These are phyloP conservation scores for Malbranchea cinnamomea DNA, from an alignment of 2,329 filamentous ascomycete species.

Conservation along the genomic window DNA sequence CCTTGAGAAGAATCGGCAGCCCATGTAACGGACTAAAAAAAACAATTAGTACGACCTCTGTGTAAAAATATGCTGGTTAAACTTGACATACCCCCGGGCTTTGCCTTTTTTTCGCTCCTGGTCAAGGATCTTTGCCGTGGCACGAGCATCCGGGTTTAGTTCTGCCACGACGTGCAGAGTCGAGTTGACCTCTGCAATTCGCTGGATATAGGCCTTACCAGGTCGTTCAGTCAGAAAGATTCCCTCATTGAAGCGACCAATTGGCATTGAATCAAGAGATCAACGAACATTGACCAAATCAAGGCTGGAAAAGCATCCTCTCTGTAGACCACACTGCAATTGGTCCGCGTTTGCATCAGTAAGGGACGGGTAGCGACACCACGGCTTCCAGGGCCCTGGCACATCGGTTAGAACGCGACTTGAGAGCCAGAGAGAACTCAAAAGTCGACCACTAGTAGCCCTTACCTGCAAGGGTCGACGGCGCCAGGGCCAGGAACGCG, in stretches of 20 bases:
- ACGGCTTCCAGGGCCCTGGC: too few relatives aligned
- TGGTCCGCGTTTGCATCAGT: conserved; percentile 39
- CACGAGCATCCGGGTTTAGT: conserved; percentile 47
- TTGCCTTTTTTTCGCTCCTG: conserved; percentile 38
- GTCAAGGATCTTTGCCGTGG: conserved; percentile 44
- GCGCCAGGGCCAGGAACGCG: too few relatives aligned
- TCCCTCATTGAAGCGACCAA: conserved; percentile 1
- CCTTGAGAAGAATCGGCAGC: conserved; percentile 56
- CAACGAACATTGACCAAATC: conserved; percentile 34
- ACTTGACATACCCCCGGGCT: conserved; percentile 18
- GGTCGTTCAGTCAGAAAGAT: neutral
- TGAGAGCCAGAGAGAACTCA: too few relatives aligned
- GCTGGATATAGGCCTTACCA: conserved; percentile 33
- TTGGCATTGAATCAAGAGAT: neutral
- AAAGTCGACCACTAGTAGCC: too few relatives aligned
- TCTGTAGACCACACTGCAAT: conserved; percentile 34
- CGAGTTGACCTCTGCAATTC: conserved; percentile 39
- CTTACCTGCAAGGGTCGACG: too few relatives aligned
- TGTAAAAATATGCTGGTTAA: neutral
- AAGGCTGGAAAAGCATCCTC: conserved; percentile 39
- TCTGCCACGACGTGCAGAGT: conserved; percentile 40
- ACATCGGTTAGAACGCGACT: too few relatives aligned
- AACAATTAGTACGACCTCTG: neutral
- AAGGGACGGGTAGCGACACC: conserved; percentile 26
- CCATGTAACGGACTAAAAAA: conserved; percentile 46